These are phyloP conservation scores for Phytopythium delawarense DNA, from an alignment of 352 stramenopile species.

Conservation along the genomic window DNA sequence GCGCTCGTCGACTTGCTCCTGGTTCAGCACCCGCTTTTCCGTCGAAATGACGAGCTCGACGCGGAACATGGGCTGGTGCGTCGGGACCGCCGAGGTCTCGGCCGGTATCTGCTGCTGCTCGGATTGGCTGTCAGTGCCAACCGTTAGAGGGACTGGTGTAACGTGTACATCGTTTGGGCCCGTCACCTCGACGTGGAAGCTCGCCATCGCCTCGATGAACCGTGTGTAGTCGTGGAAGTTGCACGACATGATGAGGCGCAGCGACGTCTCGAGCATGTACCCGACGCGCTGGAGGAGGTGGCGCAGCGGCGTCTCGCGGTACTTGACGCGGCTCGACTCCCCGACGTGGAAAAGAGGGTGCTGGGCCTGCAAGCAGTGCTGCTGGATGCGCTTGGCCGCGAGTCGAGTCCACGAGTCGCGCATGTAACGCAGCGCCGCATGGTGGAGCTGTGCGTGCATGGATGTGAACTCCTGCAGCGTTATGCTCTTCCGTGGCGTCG, in stretches of 20 bases:
- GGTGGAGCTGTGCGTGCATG: slow-evolving; percentile 62
- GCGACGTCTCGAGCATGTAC: slow-evolving; percentile 77
- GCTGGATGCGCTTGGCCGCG: slow-evolving; percentile 69
- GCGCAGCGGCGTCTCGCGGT: slow-evolving; percentile 51
- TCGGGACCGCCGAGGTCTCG: slow-evolving; percentile 2
- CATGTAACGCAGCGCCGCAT: slow-evolving; percentile 70
- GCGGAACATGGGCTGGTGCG: slow-evolving; percentile 67
- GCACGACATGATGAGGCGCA: slow-evolving; percentile 51
- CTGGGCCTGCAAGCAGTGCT: slow-evolving; percentile 48
- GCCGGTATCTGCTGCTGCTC: background rate
- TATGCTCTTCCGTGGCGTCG: slow-evolving; percentile 45
- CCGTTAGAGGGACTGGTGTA: background rate
- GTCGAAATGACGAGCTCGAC: slow-evolving; percentile 67
- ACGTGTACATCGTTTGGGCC: slow-evolving; percentile 47
- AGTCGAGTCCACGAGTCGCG: slow-evolving; percentile 73
- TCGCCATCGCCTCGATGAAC: slow-evolving; percentile 67
- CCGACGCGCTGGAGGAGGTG: slow-evolving; percentile 73
- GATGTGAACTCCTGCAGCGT: slow-evolving; percentile 69
- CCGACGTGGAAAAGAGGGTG: slow-evolving; percentile 55
- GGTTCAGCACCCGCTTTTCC: slow-evolving; percentile 53
- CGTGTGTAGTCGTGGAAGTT: slow-evolving; percentile 70
- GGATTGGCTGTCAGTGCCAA: no score
- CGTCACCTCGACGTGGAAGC: slow-evolving; percentile 47
- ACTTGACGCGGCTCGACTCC: slow-evolving; percentile 65
- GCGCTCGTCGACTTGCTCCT: slow-evolving; percentile 43